A percentile compares a stretch with the other conserved stretches of the same genome.
Conservation (phyloP, 495 filamentous ascomycete species). For the Lindgomyces ingoldianus region DNA sequence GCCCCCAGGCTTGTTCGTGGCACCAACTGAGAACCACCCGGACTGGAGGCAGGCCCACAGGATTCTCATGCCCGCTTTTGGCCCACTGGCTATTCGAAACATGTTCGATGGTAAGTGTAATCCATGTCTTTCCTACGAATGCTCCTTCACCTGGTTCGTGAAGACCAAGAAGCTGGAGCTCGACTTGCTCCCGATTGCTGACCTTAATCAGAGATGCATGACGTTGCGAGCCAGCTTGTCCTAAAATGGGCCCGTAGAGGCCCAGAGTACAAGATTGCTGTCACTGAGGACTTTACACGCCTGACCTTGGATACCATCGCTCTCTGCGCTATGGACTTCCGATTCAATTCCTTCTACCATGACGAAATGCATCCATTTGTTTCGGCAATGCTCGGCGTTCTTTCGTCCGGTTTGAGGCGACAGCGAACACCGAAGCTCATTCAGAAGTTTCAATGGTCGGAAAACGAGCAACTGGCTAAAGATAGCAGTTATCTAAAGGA, state of each 20-base stretch:
- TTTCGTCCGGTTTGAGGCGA: slow-evolving; percentile 58
- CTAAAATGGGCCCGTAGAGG: slow-evolving; percentile 76
- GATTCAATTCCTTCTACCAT: slow-evolving; percentile 75
- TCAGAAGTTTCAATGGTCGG: slow-evolving; percentile 51
- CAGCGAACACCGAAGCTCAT: slow-evolving; percentile 55
- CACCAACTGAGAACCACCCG: slow-evolving; percentile 9
- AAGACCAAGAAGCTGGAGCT: too few species aligned
- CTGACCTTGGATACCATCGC: slow-evolving; percentile 73
- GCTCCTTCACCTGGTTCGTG: background rate
- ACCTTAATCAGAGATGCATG: slow-evolving; percentile 73
- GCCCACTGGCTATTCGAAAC: slow-evolving; percentile 64
- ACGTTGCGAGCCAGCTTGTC: slow-evolving; percentile 67
- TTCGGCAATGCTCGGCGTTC: slow-evolving; percentile 61
- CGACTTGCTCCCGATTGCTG: too few species aligned
- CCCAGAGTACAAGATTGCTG: slow-evolving; percentile 55
- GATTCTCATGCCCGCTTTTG: slow-evolving; percentile 69
- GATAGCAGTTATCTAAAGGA: slow-evolving; percentile 60
- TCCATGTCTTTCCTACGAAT: background rate
- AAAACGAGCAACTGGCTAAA: slow-evolving; percentile 56
- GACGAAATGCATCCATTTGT: slow-evolving; percentile 58
- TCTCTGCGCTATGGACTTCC: slow-evolving; percentile 69
- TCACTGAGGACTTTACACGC: slow-evolving; percentile 73
- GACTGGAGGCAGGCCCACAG: slow-evolving; percentile 57
- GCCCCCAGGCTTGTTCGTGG: slow-evolving; percentile 2
- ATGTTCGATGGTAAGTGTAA: slow-evolving; percentile 22